These are phyloP conservation scores for Cutaneotrichosporon cutaneum DNA, from an alignment of 1,284 basidiomycete species.

Conservation along the genomic window DNA sequence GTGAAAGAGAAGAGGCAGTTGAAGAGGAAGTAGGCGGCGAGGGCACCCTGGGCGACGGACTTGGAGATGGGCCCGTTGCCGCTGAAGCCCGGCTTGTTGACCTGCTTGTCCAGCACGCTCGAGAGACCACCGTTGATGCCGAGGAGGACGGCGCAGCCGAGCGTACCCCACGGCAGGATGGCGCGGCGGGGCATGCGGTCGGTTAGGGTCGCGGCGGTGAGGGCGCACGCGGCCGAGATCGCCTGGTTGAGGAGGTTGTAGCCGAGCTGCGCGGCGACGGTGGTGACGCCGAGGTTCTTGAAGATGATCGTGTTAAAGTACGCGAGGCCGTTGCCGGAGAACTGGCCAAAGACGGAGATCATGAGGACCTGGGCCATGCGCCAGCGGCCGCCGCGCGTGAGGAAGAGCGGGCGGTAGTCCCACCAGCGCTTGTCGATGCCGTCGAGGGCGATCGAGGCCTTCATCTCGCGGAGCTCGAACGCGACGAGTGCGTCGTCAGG, in stretches of 20 bases:
- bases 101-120: conserved; percentile 30
- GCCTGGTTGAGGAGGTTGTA: conserved; percentile 61
- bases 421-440: conserved; percentile 66
- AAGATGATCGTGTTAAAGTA: conserved; percentile 47
- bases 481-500: conserved; percentile 50
- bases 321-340: conserved; percentile 56
- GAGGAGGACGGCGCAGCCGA: conserved; percentile 35
- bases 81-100: neutral
- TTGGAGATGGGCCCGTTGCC: neutral
- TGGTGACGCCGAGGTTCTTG: conserved; percentile 32
- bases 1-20: conserved; percentile 28
- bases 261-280: conserved; percentile 53
- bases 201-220: conserved; percentile 39
- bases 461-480: conserved; percentile 62
- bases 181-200: conserved; percentile 38
- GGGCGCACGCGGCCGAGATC: conserved; percentile 59
- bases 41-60: conserved; percentile 15
- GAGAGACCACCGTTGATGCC: conserved; percentile 43
- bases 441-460: conserved; percentile 58
- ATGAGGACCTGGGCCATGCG: conserved; percentile 43
- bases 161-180: conserved; percentile 40
- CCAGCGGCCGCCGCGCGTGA: conserved; percentile 37
- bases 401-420: conserved; percentile 47
- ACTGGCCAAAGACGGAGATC: conserved; percentile 56
- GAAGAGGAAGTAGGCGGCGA: conserved; percentile 51